Base-by-base conservation (phyloP, 2,329 filamentous ascomycete species). In the Epichloe festucae region DNA sequence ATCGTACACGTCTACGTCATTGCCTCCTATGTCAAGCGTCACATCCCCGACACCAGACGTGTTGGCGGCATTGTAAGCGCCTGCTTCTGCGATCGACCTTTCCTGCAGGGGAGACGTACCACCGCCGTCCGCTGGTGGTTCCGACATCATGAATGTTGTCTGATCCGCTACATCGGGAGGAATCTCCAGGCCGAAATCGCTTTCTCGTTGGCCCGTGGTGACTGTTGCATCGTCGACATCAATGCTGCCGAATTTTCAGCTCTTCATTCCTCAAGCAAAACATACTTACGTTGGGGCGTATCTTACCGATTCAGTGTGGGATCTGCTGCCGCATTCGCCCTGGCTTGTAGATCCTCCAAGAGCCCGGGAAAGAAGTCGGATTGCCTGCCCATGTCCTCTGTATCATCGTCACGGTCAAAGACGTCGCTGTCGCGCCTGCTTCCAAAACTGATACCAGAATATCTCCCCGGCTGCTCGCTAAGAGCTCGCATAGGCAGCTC, bases 401-500 rank as follows among this genome's bases (percentile, higher is more conserved):
- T 70, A 4, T 61, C 59, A 17, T 72, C 63, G 27, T 62, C 54
- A 6, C 57, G 57, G 21, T 65, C 62, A 50, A 72, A 73, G 43
- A 68, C 73, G 60, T 82, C 79, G 58, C 78, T 82, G 61, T 75
- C 69, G 23, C 74, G 68, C 50, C 72, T 64, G 53, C 73, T 79
- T 0, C 73, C 77, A 55, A 81, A 65, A 54, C 76, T 81, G 2
- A 72, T 75, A 51, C 80, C 65, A 11, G 76, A 77, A 34, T 75
- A 59, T 34, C 77, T 65, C 3, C 64, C 60, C 0, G 70, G 69
- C 46, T 70, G 55, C 53, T 80, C 75, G 49, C 66, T 74, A 39
- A 67, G 60, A 15, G 72, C 74, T 47, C 81, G 68, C 31, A 81
- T 70, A 7, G 79, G 75, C 47, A 82, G 60, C 64, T 84, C 81